Conservation (phyloP, 352 stramenopile genomes). For the Thraustochytrium aureum region DNA sequence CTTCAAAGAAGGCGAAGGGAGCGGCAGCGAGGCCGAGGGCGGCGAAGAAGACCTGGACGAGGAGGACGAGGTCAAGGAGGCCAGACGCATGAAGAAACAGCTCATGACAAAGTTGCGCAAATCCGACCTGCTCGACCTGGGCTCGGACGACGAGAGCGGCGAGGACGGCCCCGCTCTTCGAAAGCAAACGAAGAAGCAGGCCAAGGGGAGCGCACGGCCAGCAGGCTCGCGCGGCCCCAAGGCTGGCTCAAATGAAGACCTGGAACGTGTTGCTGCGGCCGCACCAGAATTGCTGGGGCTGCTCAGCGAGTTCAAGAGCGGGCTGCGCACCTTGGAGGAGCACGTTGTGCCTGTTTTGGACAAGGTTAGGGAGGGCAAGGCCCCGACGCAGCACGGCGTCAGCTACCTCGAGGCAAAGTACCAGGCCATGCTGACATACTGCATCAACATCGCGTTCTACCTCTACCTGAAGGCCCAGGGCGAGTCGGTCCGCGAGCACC, state of each 20-base stretch:
- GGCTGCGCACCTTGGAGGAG: constrained; percentile 28
- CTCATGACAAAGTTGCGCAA: neutral
- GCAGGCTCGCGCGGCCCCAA: neutral
- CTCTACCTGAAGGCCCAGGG: constrained; percentile 60
- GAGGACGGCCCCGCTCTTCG: too few relatives aligned
- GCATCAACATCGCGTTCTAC: constrained; percentile 62
- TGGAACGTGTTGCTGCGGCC: constrained; percentile 55
- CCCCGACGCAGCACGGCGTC: constrained; percentile 55
- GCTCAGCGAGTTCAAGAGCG: constrained; percentile 52
- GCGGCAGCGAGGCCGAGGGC: constrained; percentile 20
- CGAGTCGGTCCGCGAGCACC: constrained; percentile 55
- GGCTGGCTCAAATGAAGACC: constrained; percentile 48
- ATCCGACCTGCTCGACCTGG: constrained; percentile 32
- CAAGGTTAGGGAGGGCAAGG: constrained; percentile 19
- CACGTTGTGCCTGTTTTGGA: constrained; percentile 31
- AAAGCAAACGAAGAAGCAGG: constrained; percentile 28
- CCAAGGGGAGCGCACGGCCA: neutral
- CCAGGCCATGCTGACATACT: constrained; percentile 62
- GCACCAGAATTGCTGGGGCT: constrained; percentile 58
- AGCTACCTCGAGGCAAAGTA: constrained; percentile 62
- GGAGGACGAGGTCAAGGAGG: constrained; percentile 53
- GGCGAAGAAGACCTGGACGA: constrained; percentile 35
- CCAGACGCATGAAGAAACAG: constrained; percentile 29
- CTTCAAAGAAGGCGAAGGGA: constrained; percentile 47
- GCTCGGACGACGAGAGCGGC: constrained; percentile 32